Evolutionary conservation across 1,284 basidiomycete genomes (phyloP).

Genomic region (Volvariella volvacea): DNA sequence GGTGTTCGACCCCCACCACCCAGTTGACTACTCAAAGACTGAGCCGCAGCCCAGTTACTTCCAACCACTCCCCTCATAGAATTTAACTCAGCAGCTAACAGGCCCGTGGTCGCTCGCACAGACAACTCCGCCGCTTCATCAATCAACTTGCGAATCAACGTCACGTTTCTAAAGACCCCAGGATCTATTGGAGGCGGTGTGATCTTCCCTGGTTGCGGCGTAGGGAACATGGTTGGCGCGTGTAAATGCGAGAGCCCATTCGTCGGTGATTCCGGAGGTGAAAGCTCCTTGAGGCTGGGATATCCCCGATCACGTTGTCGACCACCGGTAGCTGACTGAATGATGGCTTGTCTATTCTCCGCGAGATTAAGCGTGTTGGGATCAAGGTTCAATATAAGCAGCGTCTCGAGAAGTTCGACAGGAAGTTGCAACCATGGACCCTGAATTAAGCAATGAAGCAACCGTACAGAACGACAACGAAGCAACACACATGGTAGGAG

Average conservation of each 20-base stretch:
- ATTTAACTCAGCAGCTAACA: slow-evolving; percentile 64
- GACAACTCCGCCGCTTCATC: slow-evolving; percentile 81
- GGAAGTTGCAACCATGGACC: slow-evolving; percentile 86
- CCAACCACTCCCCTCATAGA: slow-evolving; percentile 43
- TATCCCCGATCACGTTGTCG: slow-evolving; percentile 35
- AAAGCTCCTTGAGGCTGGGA: slow-evolving; percentile 38
- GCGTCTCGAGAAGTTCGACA: slow-evolving; percentile 72
- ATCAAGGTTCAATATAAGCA: slow-evolving; percentile 68
- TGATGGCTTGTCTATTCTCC: slow-evolving; percentile 34
- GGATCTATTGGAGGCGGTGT: slow-evolving; percentile 80
- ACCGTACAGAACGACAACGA: not conserved
- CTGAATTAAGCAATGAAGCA: slow-evolving; percentile 27
- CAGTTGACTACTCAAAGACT: slow-evolving; percentile 54
- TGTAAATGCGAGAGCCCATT: slow-evolving; percentile 24
- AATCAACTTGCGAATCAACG: slow-evolving; percentile 66
- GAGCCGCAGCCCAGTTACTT: slow-evolving; percentile 51
- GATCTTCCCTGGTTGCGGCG: slow-evolving; percentile 50
- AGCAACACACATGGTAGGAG: slow-evolving; percentile 72
- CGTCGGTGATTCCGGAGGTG: slow-evolving; percentile 36
- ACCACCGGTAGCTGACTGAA: slow-evolving; percentile 18
- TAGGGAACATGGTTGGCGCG: slow-evolving; percentile 38
- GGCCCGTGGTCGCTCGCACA: slow-evolving; percentile 72
- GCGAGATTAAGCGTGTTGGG: slow-evolving; percentile 50
- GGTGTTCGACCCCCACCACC: slow-evolving; percentile 57
- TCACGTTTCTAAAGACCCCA: slow-evolving; percentile 70